Base-by-base conservation (phyloP, 495 filamentous ascomycete species). In the Penicillium crystallinum region DNA sequence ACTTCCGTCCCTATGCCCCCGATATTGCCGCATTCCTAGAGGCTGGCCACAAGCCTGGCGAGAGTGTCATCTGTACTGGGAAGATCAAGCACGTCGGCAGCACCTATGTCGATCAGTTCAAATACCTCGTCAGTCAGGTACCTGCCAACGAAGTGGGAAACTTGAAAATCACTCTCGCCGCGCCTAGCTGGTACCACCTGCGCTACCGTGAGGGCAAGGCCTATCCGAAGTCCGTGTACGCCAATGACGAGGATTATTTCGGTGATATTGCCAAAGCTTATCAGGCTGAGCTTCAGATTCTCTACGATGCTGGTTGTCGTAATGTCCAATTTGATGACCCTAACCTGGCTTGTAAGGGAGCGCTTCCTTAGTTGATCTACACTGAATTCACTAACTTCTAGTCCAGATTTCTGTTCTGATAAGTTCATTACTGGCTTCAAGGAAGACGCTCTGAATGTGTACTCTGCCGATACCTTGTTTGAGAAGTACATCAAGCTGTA, bases 321-420 rank as follows among this genome's bases (percentile, higher is more conserved):
- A 89, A 89, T 56, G 77, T 88, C 14, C 86, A 89, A 63, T 85
- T 85, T 46, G 86, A 90, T 56, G 87, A 90, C 64, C 87, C 85
- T 10, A 85, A 87, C 52, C 76, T 90, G 59, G 86, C 85, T 17
- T 90, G 84, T 87, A 74, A 73, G 83, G 18, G 1, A 38, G 0
- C 22, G 27, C 15, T 17, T 36, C 37, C 10, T 3, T 18, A n/a
- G 17, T 7, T 18, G 23, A 27, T 1, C 2, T 25, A 3, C 2
- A 1, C 14, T 17, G 14, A 23, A 33, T 6, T 30, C 21, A 48
- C 43, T 38, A 3, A 62, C 33, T 37, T 37, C 22, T 30, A 6
- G 14, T 8, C 17, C 5, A 19, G 84, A 91, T 61, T 91, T 91
- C 73, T 90, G 86, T 70, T 87, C 83, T 30, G 75, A 87, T 40